Conservation (phyloP, 169 alveolate species). For the Babesia gibsoni region DNA sequence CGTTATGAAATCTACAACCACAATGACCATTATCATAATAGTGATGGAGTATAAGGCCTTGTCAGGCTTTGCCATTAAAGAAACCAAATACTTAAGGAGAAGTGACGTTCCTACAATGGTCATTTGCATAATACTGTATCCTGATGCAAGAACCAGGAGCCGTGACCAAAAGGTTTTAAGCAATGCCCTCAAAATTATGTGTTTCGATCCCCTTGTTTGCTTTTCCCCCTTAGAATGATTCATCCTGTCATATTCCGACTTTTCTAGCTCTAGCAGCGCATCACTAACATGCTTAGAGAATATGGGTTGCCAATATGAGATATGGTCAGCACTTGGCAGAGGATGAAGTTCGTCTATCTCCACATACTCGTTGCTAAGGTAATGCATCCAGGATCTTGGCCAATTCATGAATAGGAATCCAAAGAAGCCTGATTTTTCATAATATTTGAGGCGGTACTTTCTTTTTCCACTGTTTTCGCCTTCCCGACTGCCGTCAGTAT, state of each 20-base stretch:
- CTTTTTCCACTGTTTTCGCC: too few relatives aligned
- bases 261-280: constrained; percentile 23
- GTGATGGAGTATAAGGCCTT: background rate
- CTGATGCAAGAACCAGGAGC: constrained; percentile 2
- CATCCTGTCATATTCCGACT: background rate
- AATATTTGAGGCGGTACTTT: too few relatives aligned
- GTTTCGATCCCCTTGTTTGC: background rate
- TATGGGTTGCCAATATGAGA: constrained; percentile 38
- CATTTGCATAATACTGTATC: background rate
- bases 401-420: constrained; percentile 1
- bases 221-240: background rate
- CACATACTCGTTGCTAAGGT: background rate
- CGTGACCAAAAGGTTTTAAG: constrained; percentile 33
- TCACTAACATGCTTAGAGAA: constrained; percentile 52
- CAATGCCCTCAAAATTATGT: constrained; percentile 27
- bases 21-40: background rate
- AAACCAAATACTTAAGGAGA: constrained; percentile 12
- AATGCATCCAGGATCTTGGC: constrained; percentile 9
- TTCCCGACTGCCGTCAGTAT: too few relatives aligned
- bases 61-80: background rate
- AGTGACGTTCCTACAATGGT: constrained; percentile 27
- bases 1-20: background rate
- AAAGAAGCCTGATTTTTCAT: background rate
- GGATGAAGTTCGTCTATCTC: constrained; percentile 8
- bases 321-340: constrained; percentile 33